Conservation (phyloP, 495 filamentous ascomycete species). For the Extremus antarcticus region DNA sequence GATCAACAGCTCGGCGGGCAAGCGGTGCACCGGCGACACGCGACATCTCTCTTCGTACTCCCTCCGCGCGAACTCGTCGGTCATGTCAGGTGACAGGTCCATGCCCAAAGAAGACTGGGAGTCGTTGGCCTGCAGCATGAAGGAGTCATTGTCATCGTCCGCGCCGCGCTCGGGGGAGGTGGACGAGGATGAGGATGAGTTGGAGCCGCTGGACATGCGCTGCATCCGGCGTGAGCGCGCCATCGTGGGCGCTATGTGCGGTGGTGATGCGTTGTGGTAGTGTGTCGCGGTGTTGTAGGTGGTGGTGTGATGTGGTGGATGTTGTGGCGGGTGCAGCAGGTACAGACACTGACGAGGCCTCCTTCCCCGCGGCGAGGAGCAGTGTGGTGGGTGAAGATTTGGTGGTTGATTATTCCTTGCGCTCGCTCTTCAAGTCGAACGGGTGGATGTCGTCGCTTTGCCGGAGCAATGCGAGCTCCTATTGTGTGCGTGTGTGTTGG, state of each 20-base stretch:
- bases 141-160: slow-evolving; percentile 83
- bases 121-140: slow-evolving; percentile 72
- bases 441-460: no score
- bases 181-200: slow-evolving; percentile 55
- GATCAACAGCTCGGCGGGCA: slow-evolving; percentile 92
- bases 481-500: no score
- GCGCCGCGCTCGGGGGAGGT: slow-evolving; percentile 71
- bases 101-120: slow-evolving; percentile 75
- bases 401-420: no score
- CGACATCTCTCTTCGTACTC: slow-evolving; percentile 54
- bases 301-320: not conserved
- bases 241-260: slow-evolving; percentile 7
- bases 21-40: slow-evolving; percentile 62
- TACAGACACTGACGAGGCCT: no score
- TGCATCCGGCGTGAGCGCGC: slow-evolving; percentile 23
- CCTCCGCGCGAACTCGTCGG: slow-evolving; percentile 52
- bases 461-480: no score
- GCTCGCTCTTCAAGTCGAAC: no score
- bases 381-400: no score
- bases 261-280: not conserved
- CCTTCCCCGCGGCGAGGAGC: no score
- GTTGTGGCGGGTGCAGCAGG: not conserved
- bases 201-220: slow-evolving; percentile 23
- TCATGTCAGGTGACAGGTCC: slow-evolving; percentile 22
- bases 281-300: no score